Evolutionary conservation across 2,329 filamentous ascomycete species (phyloP).

Genomic region (Xylaria sp.): DNA sequence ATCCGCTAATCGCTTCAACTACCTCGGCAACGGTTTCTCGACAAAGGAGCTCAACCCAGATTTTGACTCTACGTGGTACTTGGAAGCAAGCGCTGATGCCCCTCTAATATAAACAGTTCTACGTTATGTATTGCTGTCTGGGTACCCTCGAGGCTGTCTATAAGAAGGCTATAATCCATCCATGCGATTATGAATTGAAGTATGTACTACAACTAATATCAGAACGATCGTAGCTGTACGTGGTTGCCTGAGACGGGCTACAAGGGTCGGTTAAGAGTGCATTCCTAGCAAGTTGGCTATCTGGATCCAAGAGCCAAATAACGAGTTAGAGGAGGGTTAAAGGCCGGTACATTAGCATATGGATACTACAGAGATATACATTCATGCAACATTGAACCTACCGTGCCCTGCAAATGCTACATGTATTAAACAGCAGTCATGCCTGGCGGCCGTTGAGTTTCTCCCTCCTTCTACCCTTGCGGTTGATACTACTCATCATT

Average conservation of each 20-base stretch:
- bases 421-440: not conserved
- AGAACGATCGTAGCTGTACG: not conserved
- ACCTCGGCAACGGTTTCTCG: conserved; percentile 65
- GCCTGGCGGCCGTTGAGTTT: not conserved
- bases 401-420: not conserved
- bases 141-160: not conserved
- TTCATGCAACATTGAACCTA: not conserved
- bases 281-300: not conserved
- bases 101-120: conserved; percentile 25
- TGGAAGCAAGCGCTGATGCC: conserved; percentile 46
- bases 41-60: conserved; percentile 54
- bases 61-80: conserved; percentile 57
- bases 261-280: not conserved
- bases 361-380: not conserved
- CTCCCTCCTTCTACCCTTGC: not conserved
- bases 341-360: not conserved
- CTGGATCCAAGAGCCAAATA: not conserved
- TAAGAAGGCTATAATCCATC: not conserved
- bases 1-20: conserved; percentile 59
- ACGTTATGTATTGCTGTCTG: not conserved
- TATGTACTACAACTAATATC: not conserved
- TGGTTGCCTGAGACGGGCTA: not conserved
- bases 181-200: not conserved
- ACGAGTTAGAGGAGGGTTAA: not conserved
- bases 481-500: not conserved